Conservation (phyloP, 768 basidiomycete species). For the Psilocybe tampanensis region DNA sequence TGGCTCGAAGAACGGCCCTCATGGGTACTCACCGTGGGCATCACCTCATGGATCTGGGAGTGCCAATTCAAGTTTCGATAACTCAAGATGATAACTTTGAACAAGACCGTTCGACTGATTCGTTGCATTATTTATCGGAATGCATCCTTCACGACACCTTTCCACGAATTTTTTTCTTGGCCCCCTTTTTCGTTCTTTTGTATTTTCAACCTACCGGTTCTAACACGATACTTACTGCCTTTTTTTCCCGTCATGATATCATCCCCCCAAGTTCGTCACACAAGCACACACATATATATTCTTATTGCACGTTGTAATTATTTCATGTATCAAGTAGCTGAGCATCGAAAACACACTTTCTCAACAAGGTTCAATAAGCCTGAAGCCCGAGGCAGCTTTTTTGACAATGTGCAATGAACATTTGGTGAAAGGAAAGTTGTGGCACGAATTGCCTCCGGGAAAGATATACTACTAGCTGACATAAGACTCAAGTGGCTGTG, state of each 20-base stretch:
- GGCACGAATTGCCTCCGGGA: too few species aligned
- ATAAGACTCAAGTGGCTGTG: too few species aligned
- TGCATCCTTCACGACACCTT: not conserved
- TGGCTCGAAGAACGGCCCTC: not conserved
- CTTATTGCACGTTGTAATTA: not conserved
- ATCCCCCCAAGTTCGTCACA: too few species aligned
- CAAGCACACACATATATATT: not conserved
- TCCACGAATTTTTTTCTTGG: too few species aligned
- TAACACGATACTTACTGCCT: too few species aligned
- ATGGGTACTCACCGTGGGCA: constrained; percentile 1
- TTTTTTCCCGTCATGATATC: not conserved
- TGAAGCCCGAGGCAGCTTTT: too few species aligned
- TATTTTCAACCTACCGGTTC: not conserved
- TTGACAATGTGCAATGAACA: too few species aligned
- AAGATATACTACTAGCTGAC: too few species aligned
- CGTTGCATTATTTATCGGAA: not conserved
- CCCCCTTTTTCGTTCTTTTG: not conserved
- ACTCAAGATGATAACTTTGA: not conserved
- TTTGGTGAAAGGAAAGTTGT: too few species aligned
- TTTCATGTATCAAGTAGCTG: not conserved
- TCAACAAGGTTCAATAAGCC: not conserved
- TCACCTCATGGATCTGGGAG: constrained; percentile 1
- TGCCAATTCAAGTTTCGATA: not conserved
- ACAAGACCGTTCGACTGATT: not conserved
- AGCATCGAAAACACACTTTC: not conserved